These are phyloP conservation scores for Hordeum marinum DNA, from an alignment of 176 grass and related monocot species.

Conservation along the genomic window DNA sequence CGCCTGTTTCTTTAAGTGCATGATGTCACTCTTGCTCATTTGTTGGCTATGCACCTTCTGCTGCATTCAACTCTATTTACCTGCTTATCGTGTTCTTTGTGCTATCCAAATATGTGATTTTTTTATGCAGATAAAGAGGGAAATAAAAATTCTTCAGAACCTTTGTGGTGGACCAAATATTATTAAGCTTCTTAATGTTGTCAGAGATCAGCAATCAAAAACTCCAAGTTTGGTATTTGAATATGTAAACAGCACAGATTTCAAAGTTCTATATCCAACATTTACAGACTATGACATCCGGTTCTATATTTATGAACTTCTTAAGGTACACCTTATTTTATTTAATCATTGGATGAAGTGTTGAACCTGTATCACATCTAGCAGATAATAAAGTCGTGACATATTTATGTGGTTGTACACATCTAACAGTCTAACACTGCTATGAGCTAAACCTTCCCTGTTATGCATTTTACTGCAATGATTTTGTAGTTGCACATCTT, in stretches of 20 bases:
- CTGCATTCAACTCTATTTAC: background rate
- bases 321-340: constrained; percentile 42
- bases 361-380: background rate
- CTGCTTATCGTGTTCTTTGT: background rate
- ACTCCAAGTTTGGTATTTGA: constrained; percentile 80
- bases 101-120: background rate
- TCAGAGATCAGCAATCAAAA: constrained; percentile 79
- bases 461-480: background rate
- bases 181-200: constrained; percentile 65
- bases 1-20: background rate
- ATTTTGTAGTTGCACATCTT: background rate
- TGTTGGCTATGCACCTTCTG: background rate
- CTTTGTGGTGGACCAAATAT: constrained; percentile 72
- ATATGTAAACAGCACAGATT: constrained; percentile 76
- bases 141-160: constrained; percentile 86
- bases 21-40: background rate
- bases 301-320: constrained; percentile 84
- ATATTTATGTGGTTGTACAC: constrained; percentile 1
- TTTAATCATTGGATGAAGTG: background rate
- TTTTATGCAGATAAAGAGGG: constrained; percentile 69
- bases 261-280: constrained; percentile 71
- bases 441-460: background rate
- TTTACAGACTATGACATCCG: constrained; percentile 82
- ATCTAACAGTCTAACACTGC: background rate
- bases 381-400: background rate